A percentile compares a stretch with the other conserved stretches of the same genome.
Conservation (phyloP, 768 basidiomycete species). For the Tulasnella sp. region DNA sequence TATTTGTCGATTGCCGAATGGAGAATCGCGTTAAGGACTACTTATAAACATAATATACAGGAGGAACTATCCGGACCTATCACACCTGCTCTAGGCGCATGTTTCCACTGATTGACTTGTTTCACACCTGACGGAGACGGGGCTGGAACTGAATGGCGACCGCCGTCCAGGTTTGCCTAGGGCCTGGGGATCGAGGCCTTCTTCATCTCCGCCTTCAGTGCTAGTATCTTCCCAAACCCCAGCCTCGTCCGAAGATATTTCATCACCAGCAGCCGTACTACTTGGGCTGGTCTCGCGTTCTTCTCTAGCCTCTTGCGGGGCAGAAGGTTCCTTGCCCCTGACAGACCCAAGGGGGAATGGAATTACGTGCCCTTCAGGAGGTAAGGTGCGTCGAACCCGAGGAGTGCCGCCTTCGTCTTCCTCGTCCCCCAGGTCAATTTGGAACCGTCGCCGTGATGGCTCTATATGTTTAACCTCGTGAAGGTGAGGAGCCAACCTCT, state of each 20-base stretch:
- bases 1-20: neutral
- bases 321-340: neutral
- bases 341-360: neutral
- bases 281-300: constrained; percentile 24
- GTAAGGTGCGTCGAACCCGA: neutral
- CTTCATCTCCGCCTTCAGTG: constrained; percentile 22
- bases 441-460: neutral
- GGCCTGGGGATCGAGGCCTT: neutral
- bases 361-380: neutral
- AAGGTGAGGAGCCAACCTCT: constrained; percentile 27
- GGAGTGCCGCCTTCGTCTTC: neutral
- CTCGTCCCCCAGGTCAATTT: neutral
- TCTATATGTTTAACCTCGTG: constrained; percentile 29
- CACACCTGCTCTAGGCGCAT: neutral
- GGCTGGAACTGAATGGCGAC: neutral
- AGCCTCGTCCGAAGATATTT: neutral
- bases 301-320: neutral
- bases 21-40: constrained; percentile 10
- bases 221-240: constrained; percentile 24
- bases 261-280: constrained; percentile 8
- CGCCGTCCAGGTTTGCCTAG: neutral
- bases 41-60: neutral
- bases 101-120: neutral
- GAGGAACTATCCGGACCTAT: neutral
- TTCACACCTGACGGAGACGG: neutral